phyloP scores from a whole-genome alignment of 2,329 filamentous ascomycete species.

The Verticillium tricorpus region DNA sequence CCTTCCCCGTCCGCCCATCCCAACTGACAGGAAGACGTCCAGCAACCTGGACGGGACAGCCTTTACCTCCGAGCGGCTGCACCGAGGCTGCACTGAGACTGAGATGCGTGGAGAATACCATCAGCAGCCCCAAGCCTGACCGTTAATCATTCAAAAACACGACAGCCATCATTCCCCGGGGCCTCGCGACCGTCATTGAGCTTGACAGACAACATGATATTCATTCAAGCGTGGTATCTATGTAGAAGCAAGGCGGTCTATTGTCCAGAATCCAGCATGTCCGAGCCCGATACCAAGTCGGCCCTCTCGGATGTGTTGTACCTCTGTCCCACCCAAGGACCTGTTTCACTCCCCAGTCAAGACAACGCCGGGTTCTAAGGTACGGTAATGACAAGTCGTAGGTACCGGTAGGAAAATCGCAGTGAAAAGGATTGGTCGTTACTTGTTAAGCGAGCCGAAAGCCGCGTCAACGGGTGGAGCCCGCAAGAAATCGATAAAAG shows the following conservation, averaged over 20 bases:
- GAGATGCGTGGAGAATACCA: too few relatives aligned
- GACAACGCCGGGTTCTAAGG: background rate
- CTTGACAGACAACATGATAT: background rate
- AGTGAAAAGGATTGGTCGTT: background rate
- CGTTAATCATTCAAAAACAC: too few relatives aligned
- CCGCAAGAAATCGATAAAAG: background rate
- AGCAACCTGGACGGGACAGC: too few relatives aligned
- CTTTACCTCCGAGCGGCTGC: too few relatives aligned
- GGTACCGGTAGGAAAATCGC: background rate
- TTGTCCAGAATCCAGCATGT: background rate
- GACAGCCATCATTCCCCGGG: too few relatives aligned
- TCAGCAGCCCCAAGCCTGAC: too few relatives aligned
- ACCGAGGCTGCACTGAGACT: too few relatives aligned
- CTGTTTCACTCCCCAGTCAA: background rate
- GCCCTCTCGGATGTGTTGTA: background rate
- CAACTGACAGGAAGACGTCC: too few relatives aligned
- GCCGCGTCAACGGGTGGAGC: background rate
- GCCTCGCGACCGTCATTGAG: too few relatives aligned
- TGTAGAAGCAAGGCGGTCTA: background rate
- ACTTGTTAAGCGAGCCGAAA: background rate
- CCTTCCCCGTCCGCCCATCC: too few relatives aligned
- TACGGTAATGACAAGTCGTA: background rate
- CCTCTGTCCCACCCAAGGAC: background rate
- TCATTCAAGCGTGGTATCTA: background rate
- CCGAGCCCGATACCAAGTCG: background rate